Percentiles rank a stretch among this genome's conserved stretches.
Evolutionary conservation across 805 yeast genomes (phyloP).

Genomic region (Pichia californica): DNA sequence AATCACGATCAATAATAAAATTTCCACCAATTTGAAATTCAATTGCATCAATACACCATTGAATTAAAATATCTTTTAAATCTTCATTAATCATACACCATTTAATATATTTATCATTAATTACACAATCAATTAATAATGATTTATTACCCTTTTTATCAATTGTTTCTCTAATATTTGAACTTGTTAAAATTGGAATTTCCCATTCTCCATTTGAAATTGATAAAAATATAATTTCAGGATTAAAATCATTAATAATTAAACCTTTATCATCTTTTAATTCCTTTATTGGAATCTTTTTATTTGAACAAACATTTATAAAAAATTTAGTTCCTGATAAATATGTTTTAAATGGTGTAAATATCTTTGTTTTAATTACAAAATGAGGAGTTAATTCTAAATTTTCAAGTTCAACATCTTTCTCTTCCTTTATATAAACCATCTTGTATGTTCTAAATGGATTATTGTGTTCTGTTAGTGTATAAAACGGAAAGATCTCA

Average conservation of each 20-base stretch:
- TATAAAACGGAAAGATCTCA: no score
- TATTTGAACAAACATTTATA: constrained; percentile 67
- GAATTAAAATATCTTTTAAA: constrained; percentile 59
- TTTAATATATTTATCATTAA: constrained; percentile 53
- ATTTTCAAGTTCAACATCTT: background rate
- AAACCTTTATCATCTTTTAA: background rate
- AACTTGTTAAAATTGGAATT: constrained; percentile 70
- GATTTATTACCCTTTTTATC: constrained; percentile 70
- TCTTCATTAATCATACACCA: constrained; percentile 57
- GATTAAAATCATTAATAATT: constrained; percentile 36
- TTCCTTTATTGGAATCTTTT: constrained; percentile 45
- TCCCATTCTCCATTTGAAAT: constrained; percentile 76
- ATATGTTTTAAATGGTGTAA: constrained; percentile 26
- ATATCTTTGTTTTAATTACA: constrained; percentile 60
- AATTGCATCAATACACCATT: constrained; percentile 79
- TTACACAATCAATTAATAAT: constrained; percentile 72
- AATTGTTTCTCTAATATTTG: constrained; percentile 38
- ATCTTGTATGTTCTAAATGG: no score
- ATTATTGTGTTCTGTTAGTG: no score
- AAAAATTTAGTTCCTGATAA: constrained; percentile 56
- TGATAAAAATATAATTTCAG: constrained; percentile 52
- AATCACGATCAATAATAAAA: constrained; percentile 54
- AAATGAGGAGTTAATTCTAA: constrained; percentile 57
- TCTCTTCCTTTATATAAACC: constrained; percentile 1
- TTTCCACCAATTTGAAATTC: constrained; percentile 34